Evolutionary conservation across 225 moss, liverwort and hornwort species (phyloP).

Genomic region (Takakia lepidozioides): DNA sequence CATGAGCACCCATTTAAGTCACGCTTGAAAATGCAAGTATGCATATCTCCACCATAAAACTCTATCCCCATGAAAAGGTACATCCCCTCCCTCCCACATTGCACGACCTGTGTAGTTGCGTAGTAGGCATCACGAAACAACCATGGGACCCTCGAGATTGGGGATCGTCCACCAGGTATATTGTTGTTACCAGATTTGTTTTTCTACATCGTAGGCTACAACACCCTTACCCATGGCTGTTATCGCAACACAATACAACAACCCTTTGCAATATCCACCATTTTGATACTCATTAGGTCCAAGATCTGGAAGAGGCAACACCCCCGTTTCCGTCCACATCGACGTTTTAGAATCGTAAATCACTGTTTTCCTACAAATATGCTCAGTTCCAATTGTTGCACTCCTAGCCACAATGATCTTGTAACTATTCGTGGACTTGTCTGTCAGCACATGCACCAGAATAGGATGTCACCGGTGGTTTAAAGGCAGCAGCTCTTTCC

Average conservation of each 20-base stretch:
- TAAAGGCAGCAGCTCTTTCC: background rate
- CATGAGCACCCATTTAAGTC: background rate
- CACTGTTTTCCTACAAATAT: background rate
- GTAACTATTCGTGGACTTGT: background rate
- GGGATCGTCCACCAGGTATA: no score
- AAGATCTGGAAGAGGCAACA: background rate
- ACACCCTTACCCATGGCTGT: no score
- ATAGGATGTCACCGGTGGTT: background rate
- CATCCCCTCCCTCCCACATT: conserved; percentile 4
- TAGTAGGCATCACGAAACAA: background rate
- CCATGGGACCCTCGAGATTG: no score
- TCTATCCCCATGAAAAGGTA: conserved; percentile 25
- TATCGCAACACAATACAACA: no score
- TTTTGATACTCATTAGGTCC: background rate
- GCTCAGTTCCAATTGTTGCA: background rate
- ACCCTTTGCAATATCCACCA: background rate
- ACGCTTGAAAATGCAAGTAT: conserved; percentile 14
- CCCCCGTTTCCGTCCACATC: background rate
- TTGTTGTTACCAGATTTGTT: no score
- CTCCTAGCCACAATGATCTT: background rate
- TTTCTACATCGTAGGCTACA: no score
- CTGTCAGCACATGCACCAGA: background rate
- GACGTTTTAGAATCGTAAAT: background rate
- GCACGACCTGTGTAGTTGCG: conserved; percentile 11
- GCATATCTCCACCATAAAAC: background rate